Percentiles rank a stretch among this genome's conserved stretches.
Conservation (phyloP, 176 grass and related monocot genomes). For the Ampelocalamus luodianensis region DNA sequence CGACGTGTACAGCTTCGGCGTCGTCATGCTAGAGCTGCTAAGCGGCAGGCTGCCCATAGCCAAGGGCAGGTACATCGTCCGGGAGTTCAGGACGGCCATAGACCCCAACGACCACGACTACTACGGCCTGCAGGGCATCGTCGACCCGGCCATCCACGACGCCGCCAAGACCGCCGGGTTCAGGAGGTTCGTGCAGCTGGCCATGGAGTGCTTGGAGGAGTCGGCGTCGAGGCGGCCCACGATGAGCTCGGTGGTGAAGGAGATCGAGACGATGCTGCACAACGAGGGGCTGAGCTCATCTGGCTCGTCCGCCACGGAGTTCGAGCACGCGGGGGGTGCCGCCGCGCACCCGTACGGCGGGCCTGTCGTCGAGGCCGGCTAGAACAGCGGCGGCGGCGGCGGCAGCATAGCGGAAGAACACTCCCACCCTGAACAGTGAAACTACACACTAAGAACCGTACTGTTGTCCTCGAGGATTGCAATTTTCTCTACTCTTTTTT, state of each 20-base stretch:
- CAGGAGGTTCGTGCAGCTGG: constrained; percentile 74
- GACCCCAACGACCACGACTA: constrained; percentile 58
- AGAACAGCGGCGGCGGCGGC: constrained; percentile 21
- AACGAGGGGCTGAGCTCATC: constrained; percentile 43
- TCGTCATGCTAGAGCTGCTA: constrained; percentile 81
- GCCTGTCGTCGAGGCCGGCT: background rate
- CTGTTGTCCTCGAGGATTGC: background rate
- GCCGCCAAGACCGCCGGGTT: constrained; percentile 46
- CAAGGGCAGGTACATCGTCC: constrained; percentile 73
- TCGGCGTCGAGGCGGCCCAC: constrained; percentile 55
- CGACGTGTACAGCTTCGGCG: constrained; percentile 93
- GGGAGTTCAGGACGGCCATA: constrained; percentile 63
- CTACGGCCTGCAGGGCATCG: constrained; percentile 60
- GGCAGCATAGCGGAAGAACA: constrained; percentile 17
- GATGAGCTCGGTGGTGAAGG: constrained; percentile 80
- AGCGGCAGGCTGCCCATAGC: constrained; percentile 59
- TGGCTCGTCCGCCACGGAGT: constrained; percentile 36
- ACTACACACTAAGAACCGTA: background rate
- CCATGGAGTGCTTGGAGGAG: constrained; percentile 71
- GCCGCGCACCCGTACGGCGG: constrained; percentile 18
- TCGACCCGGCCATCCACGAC: constrained; percentile 62
- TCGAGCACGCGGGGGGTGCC: background rate
- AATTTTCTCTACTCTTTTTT: background rate
- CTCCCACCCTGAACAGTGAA: background rate
- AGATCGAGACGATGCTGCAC: constrained; percentile 71